Base-by-base conservation (phyloP, 257 asterid species). In the Cynanchum wilfordii region DNA sequence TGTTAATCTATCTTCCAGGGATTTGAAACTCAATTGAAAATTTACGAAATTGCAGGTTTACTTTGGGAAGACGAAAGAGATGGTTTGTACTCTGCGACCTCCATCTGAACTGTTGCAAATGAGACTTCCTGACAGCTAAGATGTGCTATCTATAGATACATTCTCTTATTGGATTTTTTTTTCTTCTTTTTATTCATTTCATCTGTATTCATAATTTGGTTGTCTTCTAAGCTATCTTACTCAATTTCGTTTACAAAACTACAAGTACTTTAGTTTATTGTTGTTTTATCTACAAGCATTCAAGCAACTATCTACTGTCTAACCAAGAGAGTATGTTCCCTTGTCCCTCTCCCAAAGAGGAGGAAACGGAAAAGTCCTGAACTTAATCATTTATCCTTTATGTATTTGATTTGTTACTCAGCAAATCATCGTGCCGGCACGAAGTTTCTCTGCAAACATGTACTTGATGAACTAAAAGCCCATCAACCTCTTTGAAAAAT, bases 1-100 rank as follows among this genome's bases (percentile, higher is more conserved):
- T 10, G 19, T 71, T 44, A 29, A 7, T 72, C 0, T 11, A 47
- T 10, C 30, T 60, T 45, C 69, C 56, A 22, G 29, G 7, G n/a
- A 62, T n/a, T 22, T 29, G 70, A n/a, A 72, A 60, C 30, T 49
- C 4, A 76, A 64, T 52, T 72, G 55, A 58, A 45, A 75, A 13
- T 3, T 15, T 5, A 33, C 29, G 25, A 17, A 60, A 70, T 63
- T 79, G 73, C 88, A 95, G 98, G 98, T 95, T 75, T 95, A 95
- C 78, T 92, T 92, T 76, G 99, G 98, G 78, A 95, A 95, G 89
- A 95, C 99, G 24, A 95, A 89, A 72, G 99, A 95, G 87, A 95
- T 95, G 99, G 97, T 95, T 82, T 95, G 99, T 79, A 90, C 92
- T 20, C 76, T 92, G 70, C 90, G 99, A 68, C 99, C 99, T 16